A percentile compares a stretch with the other conserved stretches of the same genome.
phyloP scores from a whole-genome alignment of 1,139 yeast genomes.

The Saccharomyces hybrid region DNA sequence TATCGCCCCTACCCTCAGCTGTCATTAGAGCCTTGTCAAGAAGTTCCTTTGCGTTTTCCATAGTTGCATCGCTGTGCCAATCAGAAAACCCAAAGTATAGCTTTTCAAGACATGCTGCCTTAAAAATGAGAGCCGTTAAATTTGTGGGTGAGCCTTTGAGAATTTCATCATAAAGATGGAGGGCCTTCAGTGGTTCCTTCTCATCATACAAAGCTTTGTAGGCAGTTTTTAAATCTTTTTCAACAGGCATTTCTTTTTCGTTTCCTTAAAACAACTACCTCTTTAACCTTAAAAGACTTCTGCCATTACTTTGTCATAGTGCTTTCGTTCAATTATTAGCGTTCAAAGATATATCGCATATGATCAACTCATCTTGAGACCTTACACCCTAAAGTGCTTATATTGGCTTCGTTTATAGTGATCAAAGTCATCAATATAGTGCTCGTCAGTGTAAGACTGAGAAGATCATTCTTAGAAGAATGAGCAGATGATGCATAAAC shows the following conservation, averaged over 20 bases:
- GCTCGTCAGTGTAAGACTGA: background rate
- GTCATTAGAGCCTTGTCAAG: conserved; percentile 48
- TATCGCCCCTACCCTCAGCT: conserved; percentile 46
- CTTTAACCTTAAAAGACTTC: background rate
- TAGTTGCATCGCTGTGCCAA: conserved; percentile 35
- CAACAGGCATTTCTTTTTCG: conserved; percentile 21
- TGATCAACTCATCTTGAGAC: background rate
- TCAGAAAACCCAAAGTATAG: conserved; percentile 27
- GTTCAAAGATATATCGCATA: background rate
- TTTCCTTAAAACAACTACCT: background rate
- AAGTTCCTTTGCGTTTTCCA: conserved; percentile 44
- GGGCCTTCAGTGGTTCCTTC: conserved; percentile 35
- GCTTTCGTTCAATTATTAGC: background rate
- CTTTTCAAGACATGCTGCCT: conserved; percentile 52
- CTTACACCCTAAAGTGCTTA: background rate
- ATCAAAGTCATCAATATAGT: background rate
- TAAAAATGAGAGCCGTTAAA: conserved; percentile 45
- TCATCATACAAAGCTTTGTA: conserved; percentile 32
- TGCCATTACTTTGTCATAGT: background rate
- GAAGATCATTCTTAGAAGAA: background rate
- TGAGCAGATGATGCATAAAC: background rate
- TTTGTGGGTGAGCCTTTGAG: conserved; percentile 38
- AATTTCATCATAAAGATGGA: conserved; percentile 31
- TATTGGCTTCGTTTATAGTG: background rate
- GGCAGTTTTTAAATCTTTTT: conserved; percentile 23